phyloP scores from a whole-genome alignment of 805 yeast genomes.

The Candida endomychidarum region DNA sequence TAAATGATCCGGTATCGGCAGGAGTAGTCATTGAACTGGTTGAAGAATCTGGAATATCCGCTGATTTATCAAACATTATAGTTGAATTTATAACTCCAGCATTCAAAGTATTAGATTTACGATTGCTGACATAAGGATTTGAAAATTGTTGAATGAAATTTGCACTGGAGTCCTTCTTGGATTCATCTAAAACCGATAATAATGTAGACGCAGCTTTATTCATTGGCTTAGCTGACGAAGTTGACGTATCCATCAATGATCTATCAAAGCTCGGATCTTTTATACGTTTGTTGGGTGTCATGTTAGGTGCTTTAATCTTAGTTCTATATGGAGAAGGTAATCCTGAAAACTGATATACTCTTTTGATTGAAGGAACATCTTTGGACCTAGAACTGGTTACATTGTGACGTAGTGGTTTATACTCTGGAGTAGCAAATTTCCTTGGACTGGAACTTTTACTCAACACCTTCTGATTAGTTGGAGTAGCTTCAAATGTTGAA shows the following conservation, averaged over 20 bases:
- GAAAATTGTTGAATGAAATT: conserved; percentile 32
- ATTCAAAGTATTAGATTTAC: conserved; percentile 18
- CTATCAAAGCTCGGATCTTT: conserved; percentile 1
- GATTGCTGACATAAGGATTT: conserved; percentile 20
- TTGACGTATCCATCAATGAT: conserved; percentile 5
- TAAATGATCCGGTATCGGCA: conserved; percentile 10
- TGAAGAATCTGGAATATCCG: conserved; percentile 14
- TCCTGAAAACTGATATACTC: conserved; percentile 47
- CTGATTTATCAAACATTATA: conserved; percentile 28
- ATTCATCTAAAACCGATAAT: conserved; percentile 37
- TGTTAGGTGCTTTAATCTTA: conserved; percentile 31
- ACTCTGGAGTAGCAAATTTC: conserved; percentile 32
- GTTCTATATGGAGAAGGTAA: conserved; percentile 46
- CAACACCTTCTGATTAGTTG: conserved; percentile 27
- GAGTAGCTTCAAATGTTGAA: conserved; percentile 23
- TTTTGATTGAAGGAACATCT: conserved; percentile 33
- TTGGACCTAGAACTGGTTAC: conserved; percentile 10
- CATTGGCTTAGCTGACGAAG: conserved; percentile 11
- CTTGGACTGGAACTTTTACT: conserved; percentile 17
- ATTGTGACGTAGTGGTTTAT: conserved; percentile 36
- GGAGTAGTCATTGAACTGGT: conserved; percentile 15
- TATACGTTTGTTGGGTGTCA: conserved; percentile 12
- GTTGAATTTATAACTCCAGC: conserved; percentile 41
- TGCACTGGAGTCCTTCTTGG: conserved; percentile 5
- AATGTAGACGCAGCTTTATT: conserved; percentile 37